Base-by-base conservation (phyloP, 1,284 basidiomycete genomes). In the Sporisorium iseilematis-ciliati region DNA sequence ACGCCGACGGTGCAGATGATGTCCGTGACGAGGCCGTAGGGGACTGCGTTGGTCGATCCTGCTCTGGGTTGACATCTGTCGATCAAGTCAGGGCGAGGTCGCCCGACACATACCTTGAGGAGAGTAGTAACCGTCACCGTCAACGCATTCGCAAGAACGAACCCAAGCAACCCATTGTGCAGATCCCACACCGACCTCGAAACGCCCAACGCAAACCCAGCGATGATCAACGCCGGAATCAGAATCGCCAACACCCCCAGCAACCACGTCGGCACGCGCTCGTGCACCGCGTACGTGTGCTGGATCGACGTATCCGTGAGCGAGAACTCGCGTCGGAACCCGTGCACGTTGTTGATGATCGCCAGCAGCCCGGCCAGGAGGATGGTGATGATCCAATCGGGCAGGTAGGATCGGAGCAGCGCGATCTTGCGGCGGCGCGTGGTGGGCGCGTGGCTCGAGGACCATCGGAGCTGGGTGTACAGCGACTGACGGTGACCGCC, bases 111-210 rank as follows among this genome's bases (percentile, higher is more conserved):
- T 23, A 88, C 85, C 87, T 98, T 98, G 70, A 90, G 88, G 62
- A 95, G 88, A 82, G 96, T 92, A 0, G 95, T 97, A 46, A 95
- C 87, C 33, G 91, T 87, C 12, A 93, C 92, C 0, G 94, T 91
- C 49, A 95, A 87, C 5, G 91, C 88, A 49, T 93, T 88, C 14
- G 90, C 88, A 42, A 95, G 88, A 25, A 92, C 87, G 71, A 94
- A 86, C 46, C 93, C 94, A 12, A 95, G 89, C 25, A 91, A 88
- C 55, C 92, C 89, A 79, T 90, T 92, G 85, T 98, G 95, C 38
- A 92, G 87, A 80, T 97, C 95, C 93, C 94, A 97, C 86, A 91
- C 90, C 6, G 91, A 92, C 21, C 91, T 89, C 12, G 93, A 87
- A 20, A 93, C 90, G 10, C 92, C 61, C 23, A 91, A 70, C 76